These are phyloP conservation scores for Sporothrix curviconia DNA, from an alignment of 2,329 filamentous ascomycete genomes.

Conservation along the genomic window DNA sequence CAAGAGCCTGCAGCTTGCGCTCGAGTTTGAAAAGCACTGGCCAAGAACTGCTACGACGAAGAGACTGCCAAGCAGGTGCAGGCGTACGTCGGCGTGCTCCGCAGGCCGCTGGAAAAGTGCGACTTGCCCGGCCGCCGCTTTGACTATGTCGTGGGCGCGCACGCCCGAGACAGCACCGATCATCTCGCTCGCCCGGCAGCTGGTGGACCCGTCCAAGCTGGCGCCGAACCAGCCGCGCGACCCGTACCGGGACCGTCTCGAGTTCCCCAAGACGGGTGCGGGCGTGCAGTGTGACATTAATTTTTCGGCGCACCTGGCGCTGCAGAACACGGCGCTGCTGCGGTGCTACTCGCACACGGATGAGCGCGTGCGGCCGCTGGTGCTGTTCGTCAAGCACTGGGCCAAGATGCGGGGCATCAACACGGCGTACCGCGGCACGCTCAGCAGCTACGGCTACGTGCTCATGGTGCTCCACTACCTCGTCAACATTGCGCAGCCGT, in stretches of 20 bases:
- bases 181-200: constrained; percentile 35
- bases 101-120: constrained; percentile 28
- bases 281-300: constrained; percentile 93
- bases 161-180: constrained; percentile 28
- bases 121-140: constrained; percentile 18
- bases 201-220: constrained; percentile 46
- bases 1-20: constrained; percentile 49
- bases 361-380: constrained; percentile 66
- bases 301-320: constrained; percentile 74
- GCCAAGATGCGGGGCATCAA: constrained; percentile 81
- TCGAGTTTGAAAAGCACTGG: constrained; percentile 50
- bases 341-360: constrained; percentile 79
- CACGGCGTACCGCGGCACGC: constrained; percentile 74
- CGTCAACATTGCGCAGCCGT: constrained; percentile 72
- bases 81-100: constrained; percentile 47
- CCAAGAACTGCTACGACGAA: constrained; percentile 40
- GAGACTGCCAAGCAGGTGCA: constrained; percentile 32
- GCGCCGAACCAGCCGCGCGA: constrained; percentile 46
- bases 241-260: constrained; percentile 54
- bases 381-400: constrained; percentile 87
- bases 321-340: constrained; percentile 78
- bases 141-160: constrained; percentile 34
- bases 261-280: constrained; percentile 68
- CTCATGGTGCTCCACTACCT: constrained; percentile 90
- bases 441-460: constrained; percentile 87